Conservation (phyloP, 2,329 filamentous ascomycete species). For the Alternaria ethzedia region DNA sequence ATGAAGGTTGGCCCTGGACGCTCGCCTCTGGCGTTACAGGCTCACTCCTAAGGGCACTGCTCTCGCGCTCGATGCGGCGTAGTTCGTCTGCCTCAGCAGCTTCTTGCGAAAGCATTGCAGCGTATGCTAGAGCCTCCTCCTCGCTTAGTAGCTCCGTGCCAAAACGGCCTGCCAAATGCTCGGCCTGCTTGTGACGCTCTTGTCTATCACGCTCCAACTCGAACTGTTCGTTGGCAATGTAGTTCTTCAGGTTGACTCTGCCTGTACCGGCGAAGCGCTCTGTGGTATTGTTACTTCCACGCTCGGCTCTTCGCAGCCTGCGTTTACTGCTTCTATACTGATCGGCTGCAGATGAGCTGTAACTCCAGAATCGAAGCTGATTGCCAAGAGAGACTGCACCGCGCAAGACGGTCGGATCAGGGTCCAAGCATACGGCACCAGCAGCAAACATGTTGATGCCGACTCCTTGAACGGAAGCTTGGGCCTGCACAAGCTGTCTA, state of each 20-base stretch:
- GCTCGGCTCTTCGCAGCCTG: slow-evolving; percentile 72
- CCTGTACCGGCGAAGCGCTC: slow-evolving; percentile 67
- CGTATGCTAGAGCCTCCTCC: slow-evolving; percentile 68
- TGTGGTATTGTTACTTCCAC: slow-evolving; percentile 64
- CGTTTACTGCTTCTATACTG: slow-evolving; percentile 79
- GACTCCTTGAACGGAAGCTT: slow-evolving; percentile 70
- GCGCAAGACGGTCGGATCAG: slow-evolving; percentile 82
- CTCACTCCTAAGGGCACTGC: slow-evolving; percentile 45
- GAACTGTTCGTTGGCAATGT: slow-evolving; percentile 84
- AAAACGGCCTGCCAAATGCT: slow-evolving; percentile 78
- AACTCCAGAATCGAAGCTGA: slow-evolving; percentile 90
- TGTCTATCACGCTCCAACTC: slow-evolving; percentile 79
- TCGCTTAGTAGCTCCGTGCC: slow-evolving; percentile 76
- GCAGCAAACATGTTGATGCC: slow-evolving; percentile 81
- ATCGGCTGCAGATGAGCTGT: slow-evolving; percentile 78
- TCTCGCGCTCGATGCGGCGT: slow-evolving; percentile 54
- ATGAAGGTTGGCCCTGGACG: slow-evolving; percentile 29
- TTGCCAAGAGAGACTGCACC: slow-evolving; percentile 88
- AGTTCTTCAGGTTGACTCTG: slow-evolving; percentile 74
- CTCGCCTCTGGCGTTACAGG: slow-evolving; percentile 46
- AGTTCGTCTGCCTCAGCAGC: slow-evolving; percentile 57
- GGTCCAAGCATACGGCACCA: slow-evolving; percentile 83
- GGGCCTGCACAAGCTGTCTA: slow-evolving; percentile 72
- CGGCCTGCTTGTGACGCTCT: slow-evolving; percentile 69
- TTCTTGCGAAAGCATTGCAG: slow-evolving; percentile 67